Evolutionary conservation across 768 basidiomycete genomes (phyloP), one percentile per base, ranked within the genome.

Genomic region (Termitomyces sp.): DNA sequence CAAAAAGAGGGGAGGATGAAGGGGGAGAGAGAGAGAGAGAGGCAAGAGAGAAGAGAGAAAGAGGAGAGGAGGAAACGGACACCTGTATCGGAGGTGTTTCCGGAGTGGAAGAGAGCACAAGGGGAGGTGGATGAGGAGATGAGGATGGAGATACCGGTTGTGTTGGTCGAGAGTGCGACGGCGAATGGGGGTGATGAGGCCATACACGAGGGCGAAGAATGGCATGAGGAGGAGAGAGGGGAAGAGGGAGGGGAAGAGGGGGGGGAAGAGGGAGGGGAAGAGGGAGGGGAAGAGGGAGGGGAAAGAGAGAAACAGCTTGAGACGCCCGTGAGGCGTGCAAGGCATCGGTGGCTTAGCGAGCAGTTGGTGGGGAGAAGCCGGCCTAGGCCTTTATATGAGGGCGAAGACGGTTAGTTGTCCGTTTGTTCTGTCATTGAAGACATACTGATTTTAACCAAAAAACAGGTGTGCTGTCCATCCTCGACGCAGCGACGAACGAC

Each of bases 401-500:
- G 78, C 44, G 82, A 83, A n/a, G 76, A 77, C 61, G 78, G 84
- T 84, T 58, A 53, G 73, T 64, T 8, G 11, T 23, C 14, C 12
- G 5, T 47, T 40, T n/a, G 15, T 15, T n/a, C 19, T 37, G 26
- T 6, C 12, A 35, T 35, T 5, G 3, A 7, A 15, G 3, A 28
- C 9, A 28, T 19, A 26, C 19, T 33, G 17, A 33, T 41, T 1
- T 17, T 42, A 5, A 42, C 41, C 15, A 15, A 28, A 28, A 6
- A 12, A 37, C 60, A 80, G 89, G 79, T 58, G 81, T 82, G 14
- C 64, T 90, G 1, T 87, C 84, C 0, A 78, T 89, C 31, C 72
- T 91, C n/a, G 86, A 86, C 60, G 87, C 88, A 0, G 90, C 87
- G 0, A 92, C 90, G 1, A 83, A 89, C 50, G 90, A 92, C 42